Base-by-base conservation (phyloP, 2,329 filamentous ascomycete genomes). In the Xylariaceae sp. region DNA sequence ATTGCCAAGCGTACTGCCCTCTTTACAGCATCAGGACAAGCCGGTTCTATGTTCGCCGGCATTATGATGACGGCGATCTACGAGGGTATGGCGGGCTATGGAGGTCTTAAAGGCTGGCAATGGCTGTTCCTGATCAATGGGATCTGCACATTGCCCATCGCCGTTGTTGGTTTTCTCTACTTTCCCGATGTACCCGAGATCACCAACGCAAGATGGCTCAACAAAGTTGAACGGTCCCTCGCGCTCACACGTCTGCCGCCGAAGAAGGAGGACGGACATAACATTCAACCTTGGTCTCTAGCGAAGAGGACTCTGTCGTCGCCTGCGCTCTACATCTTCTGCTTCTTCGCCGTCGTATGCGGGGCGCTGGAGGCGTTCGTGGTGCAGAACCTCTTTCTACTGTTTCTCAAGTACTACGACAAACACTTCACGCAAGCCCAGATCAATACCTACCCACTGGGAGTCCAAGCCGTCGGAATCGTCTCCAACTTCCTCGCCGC, bases 21-120 rank as follows among this genome's bases (percentile, higher is more conserved):
- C 33, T 78, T 77, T 52, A 75, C 71, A 4, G 67, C 69, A 3
- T 72, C 71, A 7, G 73, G 72, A 3, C 61, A 75, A 4, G 72
- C 71, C 0, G 74, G 74, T 0, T 73, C 67, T 1, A 73, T 78
- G 68, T 74, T 79, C 38, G 68, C 68, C 3, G 74, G 74, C 0
- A 70, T 78, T 37, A 71, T 81, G 47, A 76, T 38, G 36, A 38
- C 36, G 4, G 36, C 36, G 9, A 59, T 60, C 19, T 48, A 56
- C 40, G 51, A 63, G 26, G 60, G 61, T 3, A 49, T 60, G 43
- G 51, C 72, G 18, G 72, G 74, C 0, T 54, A 66, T 9, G 54
- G 53, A 7, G 67, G 71, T 1, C 55, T 74, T 4, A 57, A 61
- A 3, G 69, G 69, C 1, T 78, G 74, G 73, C 57, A 70, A 31